Percentiles rank a stretch among this genome's conserved stretches.
Evolutionary conservation across 2,329 filamentous ascomycete genomes (phyloP).

Genomic region (Pestalotiopsis sp.): DNA sequence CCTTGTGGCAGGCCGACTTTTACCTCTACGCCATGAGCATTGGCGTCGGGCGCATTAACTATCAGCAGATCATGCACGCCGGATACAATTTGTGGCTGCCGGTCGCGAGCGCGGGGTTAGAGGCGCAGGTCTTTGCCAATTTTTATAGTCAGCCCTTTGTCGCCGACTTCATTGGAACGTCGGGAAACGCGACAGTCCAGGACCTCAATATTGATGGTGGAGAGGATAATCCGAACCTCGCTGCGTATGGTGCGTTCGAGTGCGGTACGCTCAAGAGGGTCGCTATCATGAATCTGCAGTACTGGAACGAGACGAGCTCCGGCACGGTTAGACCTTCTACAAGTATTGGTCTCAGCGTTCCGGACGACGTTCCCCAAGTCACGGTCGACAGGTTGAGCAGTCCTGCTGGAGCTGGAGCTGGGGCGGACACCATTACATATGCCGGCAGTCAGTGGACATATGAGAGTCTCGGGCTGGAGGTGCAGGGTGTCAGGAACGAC

Average conservation of each 20-base stretch:
- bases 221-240: conserved; percentile 23
- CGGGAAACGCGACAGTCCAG: conserved; percentile 28
- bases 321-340: conserved; percentile 21
- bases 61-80: conserved; percentile 38
- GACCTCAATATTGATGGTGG: conserved; percentile 18
- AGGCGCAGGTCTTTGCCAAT: conserved; percentile 34
- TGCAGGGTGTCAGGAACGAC: conserved; percentile 31
- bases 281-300: conserved; percentile 33
- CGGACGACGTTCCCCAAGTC: conserved; percentile 18
- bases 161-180: conserved; percentile 34
- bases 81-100: conserved; percentile 31
- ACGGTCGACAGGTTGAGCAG: conserved; percentile 32
- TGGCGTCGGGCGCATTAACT: conserved; percentile 36
- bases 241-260: conserved; percentile 32
- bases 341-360: conserved; percentile 23
- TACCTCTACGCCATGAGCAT: conserved; percentile 35
- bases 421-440: conserved; percentile 34
- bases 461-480: conserved; percentile 32
- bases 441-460: conserved; percentile 39
- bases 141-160: conserved; percentile 38
- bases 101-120: conserved; percentile 25
- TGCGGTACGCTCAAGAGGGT: conserved; percentile 25
- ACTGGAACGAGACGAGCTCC: conserved; percentile 35
- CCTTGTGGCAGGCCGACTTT: conserved; percentile 37
- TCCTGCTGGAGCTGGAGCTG: conserved; percentile 33